phyloP scores from a whole-genome alignment of 78 protist genomes.

The Creolimax fragrantissima region DNA sequence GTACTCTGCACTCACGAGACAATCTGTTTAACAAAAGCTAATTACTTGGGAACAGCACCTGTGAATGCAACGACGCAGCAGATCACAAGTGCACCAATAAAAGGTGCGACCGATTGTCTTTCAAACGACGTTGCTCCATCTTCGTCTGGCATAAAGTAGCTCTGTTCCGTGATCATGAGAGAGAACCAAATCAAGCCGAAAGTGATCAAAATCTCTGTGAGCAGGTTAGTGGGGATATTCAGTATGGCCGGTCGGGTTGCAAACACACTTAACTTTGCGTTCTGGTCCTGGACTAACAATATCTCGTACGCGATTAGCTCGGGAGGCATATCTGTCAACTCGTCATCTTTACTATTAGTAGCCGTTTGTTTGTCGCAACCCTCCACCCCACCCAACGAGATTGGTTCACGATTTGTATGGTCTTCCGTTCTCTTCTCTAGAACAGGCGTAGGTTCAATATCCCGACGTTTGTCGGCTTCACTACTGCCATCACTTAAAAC shows the following conservation, averaged over 20 bases:
- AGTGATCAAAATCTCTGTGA: neutral
- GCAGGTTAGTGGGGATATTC: neutral
- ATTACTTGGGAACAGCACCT: no score
- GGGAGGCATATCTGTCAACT: no score
- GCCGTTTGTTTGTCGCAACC: no score
- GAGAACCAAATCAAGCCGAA: neutral
- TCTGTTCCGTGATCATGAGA: neutral
- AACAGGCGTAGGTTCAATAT: no score
- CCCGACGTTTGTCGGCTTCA: no score
- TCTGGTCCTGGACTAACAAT: neutral
- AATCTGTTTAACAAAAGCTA: no score
- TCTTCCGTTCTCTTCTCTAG: no score
- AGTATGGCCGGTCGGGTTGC: neutral
- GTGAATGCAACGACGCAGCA: neutral
- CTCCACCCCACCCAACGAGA: no score
- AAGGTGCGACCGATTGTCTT: neutral
- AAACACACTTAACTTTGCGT: constrained; percentile 16
- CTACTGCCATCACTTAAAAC: no score
- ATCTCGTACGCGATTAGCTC: neutral
- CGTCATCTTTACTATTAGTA: no score
- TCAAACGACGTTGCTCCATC: neutral
- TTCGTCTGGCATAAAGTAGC: neutral
- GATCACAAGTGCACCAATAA: neutral
- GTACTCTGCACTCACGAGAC: no score
- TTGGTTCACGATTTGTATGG: no score